phyloP scores from a whole-genome alignment of 2,329 filamentous ascomycete species.

The Periconia sp. region DNA sequence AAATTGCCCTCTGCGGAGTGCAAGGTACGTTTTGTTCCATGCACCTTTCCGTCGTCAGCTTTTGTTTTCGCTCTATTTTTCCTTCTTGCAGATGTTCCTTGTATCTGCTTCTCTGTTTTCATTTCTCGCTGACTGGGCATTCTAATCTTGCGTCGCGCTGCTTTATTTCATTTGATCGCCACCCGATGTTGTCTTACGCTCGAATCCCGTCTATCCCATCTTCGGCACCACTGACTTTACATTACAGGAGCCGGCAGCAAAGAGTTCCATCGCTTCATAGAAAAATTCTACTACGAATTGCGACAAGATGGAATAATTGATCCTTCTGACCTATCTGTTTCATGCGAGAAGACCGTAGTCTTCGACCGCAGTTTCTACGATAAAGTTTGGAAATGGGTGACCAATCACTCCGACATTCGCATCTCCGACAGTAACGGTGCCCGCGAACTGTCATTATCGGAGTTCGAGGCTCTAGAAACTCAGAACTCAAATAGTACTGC shows the following conservation, averaged over 20 bases:
- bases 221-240: slow-evolving; percentile 7
- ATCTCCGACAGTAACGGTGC: slow-evolving; percentile 54
- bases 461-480: slow-evolving; percentile 39
- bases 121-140: too few species aligned
- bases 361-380: slow-evolving; percentile 60
- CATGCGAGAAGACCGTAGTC: too few species aligned
- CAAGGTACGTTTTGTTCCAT: slow-evolving; percentile 56
- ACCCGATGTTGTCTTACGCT: not conserved
- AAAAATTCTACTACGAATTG: slow-evolving; percentile 41
- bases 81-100: too few species aligned
- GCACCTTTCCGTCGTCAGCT: slow-evolving; percentile 5
- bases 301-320: slow-evolving; percentile 12
- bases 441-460: slow-evolving; percentile 30
- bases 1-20: slow-evolving; percentile 64
- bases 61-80: slow-evolving; percentile 2
- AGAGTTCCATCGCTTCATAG: slow-evolving; percentile 48
- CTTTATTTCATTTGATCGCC: not conserved
- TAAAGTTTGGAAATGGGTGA: slow-evolving; percentile 65
- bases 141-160: slow-evolving; percentile 10
- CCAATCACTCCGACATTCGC: slow-evolving; percentile 61
- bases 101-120: too few species aligned
- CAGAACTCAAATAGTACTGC: slow-evolving; percentile 17
- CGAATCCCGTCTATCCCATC: not conserved
- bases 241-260: slow-evolving; percentile 46
- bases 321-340: not conserved